These are phyloP conservation scores for Jacaranda mimosifolia DNA, from an alignment of 257 asterid species.

Conservation along the genomic window DNA sequence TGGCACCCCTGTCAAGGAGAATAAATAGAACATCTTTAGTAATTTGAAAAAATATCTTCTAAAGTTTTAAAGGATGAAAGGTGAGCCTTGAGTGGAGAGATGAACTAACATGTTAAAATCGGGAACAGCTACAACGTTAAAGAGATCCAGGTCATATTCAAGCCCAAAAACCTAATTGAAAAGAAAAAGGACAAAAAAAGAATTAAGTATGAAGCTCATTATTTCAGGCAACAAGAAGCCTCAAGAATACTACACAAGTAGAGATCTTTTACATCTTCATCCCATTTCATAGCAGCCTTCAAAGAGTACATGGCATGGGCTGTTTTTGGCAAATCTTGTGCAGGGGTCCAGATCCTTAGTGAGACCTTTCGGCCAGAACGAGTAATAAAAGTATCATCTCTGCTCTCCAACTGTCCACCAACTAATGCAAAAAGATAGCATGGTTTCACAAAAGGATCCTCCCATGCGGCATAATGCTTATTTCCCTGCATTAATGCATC, in stretches of 20 bases:
- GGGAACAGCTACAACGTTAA: conserved; percentile 75
- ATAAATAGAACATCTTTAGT: conserved; percentile 15
- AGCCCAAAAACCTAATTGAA: conserved; percentile 67
- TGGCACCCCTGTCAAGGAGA: conserved; percentile 67
- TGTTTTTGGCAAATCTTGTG: conserved; percentile 72
- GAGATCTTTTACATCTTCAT: conserved; percentile 62
- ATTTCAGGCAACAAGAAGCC: conserved; percentile 1
- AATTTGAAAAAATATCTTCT: not conserved
- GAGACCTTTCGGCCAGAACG: conserved; percentile 68
- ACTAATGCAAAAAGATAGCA: conserved; percentile 78
- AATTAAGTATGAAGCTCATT: not conserved
- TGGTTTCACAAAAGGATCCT: conserved; percentile 75
- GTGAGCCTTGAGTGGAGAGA: conserved; percentile 11
- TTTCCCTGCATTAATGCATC: conserved; percentile 53
- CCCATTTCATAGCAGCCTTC: conserved; percentile 83
- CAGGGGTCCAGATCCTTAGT: conserved; percentile 75
- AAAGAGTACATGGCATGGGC: conserved; percentile 78
- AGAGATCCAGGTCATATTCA: conserved; percentile 78
- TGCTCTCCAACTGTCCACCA: conserved; percentile 73
- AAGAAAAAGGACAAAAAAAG: not conserved
- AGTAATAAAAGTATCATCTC: conserved; percentile 67
- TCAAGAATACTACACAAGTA: conserved; percentile 17
- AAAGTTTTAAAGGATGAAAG: conserved; percentile 3
- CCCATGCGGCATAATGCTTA: conserved; percentile 65
- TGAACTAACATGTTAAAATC: conserved; percentile 68